A percentile compares a stretch with the other conserved stretches of the same genome.
Evolutionary conservation across 1,284 basidiomycete genomes (phyloP).

Genomic region (Cutaneotrichosporon cavernicola): DNA sequence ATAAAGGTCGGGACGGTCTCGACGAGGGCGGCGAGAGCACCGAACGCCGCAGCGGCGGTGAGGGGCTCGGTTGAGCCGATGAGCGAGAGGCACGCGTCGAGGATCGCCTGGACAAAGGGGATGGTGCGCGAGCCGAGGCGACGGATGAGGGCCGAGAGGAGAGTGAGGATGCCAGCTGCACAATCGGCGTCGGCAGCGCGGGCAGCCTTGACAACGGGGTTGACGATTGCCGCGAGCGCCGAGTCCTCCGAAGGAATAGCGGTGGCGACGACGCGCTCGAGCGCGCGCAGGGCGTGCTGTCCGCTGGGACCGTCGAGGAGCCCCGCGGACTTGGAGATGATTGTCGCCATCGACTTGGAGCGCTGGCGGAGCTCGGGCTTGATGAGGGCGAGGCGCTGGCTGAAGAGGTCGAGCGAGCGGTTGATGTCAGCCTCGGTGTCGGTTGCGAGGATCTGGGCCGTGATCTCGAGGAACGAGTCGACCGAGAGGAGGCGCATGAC

Average conservation of each 20-base stretch:
- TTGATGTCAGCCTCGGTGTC: conserved; percentile 32
- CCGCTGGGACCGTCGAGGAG: conserved; percentile 55
- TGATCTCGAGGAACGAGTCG: conserved; percentile 61
- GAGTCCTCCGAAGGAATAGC: conserved; percentile 66
- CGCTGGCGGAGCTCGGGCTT: conserved; percentile 61
- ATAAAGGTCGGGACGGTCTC: conserved; percentile 55
- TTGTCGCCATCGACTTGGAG: conserved; percentile 59
- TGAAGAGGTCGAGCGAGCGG: conserved; percentile 58
- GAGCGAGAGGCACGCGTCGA: conserved; percentile 60
- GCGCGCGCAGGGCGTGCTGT: conserved; percentile 56
- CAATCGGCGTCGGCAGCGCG: conserved; percentile 54
- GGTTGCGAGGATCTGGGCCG: conserved; percentile 41
- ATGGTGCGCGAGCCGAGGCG: conserved; percentile 83
- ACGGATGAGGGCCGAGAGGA: conserved; percentile 54
- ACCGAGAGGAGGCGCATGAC: conserved; percentile 55
- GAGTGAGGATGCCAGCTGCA: conserved; percentile 58
- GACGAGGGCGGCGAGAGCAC: conserved; percentile 37
- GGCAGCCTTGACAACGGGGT: conserved; percentile 59
- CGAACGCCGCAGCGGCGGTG: conserved; percentile 32
- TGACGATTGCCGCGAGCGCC: conserved; percentile 62
- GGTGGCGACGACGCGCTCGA: conserved; percentile 63
- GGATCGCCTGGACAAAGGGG: conserved; percentile 72
- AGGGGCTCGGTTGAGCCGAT: conserved; percentile 42
- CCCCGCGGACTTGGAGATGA: conserved; percentile 55
- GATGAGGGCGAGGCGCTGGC: conserved; percentile 65